Evolutionary conservation across 306 rosid genomes (phyloP).

Genomic region (Morella rubra): DNA sequence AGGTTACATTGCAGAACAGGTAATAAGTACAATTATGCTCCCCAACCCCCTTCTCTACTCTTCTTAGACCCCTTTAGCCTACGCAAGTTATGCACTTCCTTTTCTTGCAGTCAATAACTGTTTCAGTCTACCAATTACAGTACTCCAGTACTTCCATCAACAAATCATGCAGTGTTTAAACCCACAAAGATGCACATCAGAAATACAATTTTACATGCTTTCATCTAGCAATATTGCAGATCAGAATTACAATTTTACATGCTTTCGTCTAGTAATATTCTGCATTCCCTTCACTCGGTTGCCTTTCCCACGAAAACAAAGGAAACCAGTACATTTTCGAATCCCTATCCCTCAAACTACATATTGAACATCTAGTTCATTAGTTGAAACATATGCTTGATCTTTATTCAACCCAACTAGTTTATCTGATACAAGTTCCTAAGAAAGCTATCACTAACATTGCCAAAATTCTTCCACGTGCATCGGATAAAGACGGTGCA

Average conservation of each 20-base stretch:
- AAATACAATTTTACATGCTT: too few species aligned
- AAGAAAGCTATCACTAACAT: conserved; percentile 34
- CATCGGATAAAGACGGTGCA: conserved; percentile 35
- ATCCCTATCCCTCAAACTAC: conserved; percentile 9
- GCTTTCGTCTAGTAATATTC: background rate
- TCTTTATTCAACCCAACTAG: conserved; percentile 4
- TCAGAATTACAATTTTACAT: background rate
- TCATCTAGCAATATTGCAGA: background rate
- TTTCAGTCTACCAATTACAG: too few species aligned
- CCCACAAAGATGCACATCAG: too few species aligned
- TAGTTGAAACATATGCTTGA: background rate
- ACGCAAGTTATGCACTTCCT: too few species aligned
- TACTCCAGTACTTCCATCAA: too few species aligned
- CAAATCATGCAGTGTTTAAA: too few species aligned
- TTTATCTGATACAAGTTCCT: conserved; percentile 35
- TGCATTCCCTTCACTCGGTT: background rate
- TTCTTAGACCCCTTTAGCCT: too few species aligned
- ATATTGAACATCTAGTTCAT: background rate
- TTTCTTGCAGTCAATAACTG: too few species aligned
- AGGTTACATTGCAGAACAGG: too few species aligned
- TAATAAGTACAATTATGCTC: too few species aligned
- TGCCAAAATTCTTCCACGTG: conserved; percentile 36
- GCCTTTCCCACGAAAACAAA: background rate
- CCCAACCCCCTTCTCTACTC: too few species aligned
- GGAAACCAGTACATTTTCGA: background rate